phyloP scores from a whole-genome alignment of 2,329 filamentous ascomycete genomes.

The Verruconis gallopava region DNA sequence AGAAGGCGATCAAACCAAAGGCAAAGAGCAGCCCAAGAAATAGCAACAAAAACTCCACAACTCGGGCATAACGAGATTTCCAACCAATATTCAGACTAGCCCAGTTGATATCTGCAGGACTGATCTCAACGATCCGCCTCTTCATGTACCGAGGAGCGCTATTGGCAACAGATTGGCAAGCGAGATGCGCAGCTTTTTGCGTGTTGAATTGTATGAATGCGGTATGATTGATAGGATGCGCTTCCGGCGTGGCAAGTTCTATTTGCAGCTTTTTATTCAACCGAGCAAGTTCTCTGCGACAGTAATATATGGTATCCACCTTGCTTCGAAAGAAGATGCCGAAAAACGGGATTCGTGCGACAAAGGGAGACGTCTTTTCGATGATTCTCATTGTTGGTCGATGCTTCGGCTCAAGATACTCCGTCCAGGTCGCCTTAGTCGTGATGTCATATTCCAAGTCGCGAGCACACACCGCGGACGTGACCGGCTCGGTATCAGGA shows the following conservation, averaged over 20 bases:
- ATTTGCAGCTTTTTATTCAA: slow-evolving; percentile 79
- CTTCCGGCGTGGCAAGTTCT: slow-evolving; percentile 44
- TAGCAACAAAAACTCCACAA: slow-evolving; percentile 51
- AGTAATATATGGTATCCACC: slow-evolving; percentile 89
- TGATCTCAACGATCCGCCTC: slow-evolving; percentile 82
- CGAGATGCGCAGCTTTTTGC: slow-evolving; percentile 96
- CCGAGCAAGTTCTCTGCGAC: slow-evolving; percentile 73
- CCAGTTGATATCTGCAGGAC: slow-evolving; percentile 87
- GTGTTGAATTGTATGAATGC: slow-evolving; percentile 98
- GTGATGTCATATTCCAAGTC: slow-evolving; percentile 4
- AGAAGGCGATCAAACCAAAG: slow-evolving; percentile 77
- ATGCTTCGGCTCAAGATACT: slow-evolving; percentile 68
- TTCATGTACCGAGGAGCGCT: slow-evolving; percentile 90
- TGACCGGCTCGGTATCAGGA: neutral
- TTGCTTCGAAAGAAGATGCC: slow-evolving; percentile 73
- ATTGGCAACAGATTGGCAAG: slow-evolving; percentile 80
- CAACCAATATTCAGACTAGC: slow-evolving; percentile 92
- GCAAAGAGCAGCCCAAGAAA: slow-evolving; percentile 81
- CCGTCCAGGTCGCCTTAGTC: slow-evolving; percentile 53
- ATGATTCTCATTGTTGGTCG: slow-evolving; percentile 75
- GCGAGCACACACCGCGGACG: neutral
- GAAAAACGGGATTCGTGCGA: slow-evolving; percentile 58
- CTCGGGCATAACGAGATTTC: slow-evolving; percentile 76
- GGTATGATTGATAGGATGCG: slow-evolving; percentile 80
- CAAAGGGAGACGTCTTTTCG: slow-evolving; percentile 46